These are phyloP conservation scores for Theobroma cacao DNA, from an alignment of 345 rosid genomes.

Conservation along the genomic window DNA sequence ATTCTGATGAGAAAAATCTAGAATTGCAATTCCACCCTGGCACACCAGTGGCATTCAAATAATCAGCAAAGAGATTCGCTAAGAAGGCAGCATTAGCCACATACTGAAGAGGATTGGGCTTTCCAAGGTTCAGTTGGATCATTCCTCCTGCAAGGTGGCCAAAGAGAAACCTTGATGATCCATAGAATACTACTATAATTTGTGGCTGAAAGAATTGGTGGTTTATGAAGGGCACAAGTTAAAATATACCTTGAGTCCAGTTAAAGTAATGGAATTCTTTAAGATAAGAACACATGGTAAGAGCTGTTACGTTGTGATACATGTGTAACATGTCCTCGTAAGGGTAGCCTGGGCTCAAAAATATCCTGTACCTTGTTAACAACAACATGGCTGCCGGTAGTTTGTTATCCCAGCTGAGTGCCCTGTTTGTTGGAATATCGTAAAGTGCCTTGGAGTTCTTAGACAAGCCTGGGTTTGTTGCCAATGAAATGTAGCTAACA, in stretches of 20 bases:
- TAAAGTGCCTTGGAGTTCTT: conserved; percentile 55
- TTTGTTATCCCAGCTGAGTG: conserved; percentile 78
- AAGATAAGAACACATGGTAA: conserved; percentile 81
- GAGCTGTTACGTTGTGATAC: conserved; percentile 69
- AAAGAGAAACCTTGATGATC: not conserved
- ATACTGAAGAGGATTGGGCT: conserved; percentile 61
- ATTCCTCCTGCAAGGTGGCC: conserved; percentile 52
- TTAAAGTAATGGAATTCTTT: conserved; percentile 58
- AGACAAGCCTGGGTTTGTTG: conserved; percentile 56
- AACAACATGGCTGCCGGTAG: conserved; percentile 88
- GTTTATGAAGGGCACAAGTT: not conserved
- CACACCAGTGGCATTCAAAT: conserved; percentile 57
- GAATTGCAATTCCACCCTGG: conserved; percentile 75
- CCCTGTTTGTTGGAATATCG: conserved; percentile 33
- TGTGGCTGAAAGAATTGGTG: not conserved
- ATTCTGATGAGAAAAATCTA: conserved; percentile 28
- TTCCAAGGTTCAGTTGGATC: conserved; percentile 53
- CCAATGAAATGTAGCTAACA: conserved; percentile 42
- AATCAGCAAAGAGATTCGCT: conserved; percentile 72
- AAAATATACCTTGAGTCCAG: conserved; percentile 55
- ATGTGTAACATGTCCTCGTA: conserved; percentile 72
- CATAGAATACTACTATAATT: not conserved
- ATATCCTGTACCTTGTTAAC: conserved; percentile 68
- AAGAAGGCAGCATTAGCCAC: conserved; percentile 72
- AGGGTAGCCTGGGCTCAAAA: conserved; percentile 77